Conservation (phyloP, 139 green algal genomes). For the Coelastrella sp. region DNA sequence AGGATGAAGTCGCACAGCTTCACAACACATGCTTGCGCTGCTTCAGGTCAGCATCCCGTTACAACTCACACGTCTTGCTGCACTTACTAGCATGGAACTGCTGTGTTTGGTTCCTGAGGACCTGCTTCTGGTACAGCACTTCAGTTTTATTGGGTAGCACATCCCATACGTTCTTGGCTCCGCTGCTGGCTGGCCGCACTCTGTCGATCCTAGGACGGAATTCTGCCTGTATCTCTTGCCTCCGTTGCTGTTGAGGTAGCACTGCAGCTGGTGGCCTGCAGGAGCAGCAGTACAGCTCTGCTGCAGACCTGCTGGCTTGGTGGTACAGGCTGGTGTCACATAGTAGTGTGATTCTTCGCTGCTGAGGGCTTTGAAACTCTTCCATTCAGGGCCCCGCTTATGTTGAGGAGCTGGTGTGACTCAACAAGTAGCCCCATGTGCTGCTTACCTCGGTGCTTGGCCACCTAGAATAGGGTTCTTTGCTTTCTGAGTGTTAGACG, state of each 20-base stretch:
- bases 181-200: constrained; percentile 43
- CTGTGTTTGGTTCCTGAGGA: neutral
- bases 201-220: neutral
- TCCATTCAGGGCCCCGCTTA: no score
- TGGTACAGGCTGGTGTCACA: no score
- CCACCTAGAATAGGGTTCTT: constrained; percentile 9
- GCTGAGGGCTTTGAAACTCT: no score
- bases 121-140: constrained; percentile 5
- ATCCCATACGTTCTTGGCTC: constrained; percentile 56
- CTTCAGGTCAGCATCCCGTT: no score
- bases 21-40: no score
- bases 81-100: neutral
- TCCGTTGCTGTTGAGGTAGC: neutral
- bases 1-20: neutral
- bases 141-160: constrained; percentile 17
- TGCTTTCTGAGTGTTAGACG: neutral
- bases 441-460: neutral
- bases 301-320: no score
- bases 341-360: no score
- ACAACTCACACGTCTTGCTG: neutral
- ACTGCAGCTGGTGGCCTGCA: constrained; percentile 12
- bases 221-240: neutral
- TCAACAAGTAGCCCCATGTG: neutral
- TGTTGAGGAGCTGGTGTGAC: no score
- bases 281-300: neutral